Conservation (phyloP, 164 flowering plant genomes). For the Tetracentron sinense region DNA sequence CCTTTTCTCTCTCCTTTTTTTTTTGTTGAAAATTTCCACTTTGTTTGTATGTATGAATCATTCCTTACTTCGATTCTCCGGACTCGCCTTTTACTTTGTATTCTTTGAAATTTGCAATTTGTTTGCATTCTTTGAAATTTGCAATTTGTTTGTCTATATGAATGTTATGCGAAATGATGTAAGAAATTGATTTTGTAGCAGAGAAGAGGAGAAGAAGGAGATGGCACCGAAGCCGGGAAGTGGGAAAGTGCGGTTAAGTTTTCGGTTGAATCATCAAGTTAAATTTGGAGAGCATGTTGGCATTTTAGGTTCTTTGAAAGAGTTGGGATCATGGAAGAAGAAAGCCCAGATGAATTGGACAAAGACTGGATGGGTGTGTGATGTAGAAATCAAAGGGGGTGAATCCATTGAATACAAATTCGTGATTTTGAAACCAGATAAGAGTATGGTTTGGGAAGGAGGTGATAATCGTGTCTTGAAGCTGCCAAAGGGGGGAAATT, state of each 20-base stretch:
- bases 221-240: conserved; percentile 16
- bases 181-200: not conserved
- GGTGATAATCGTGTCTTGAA: conserved; percentile 64
- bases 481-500: conserved; percentile 50
- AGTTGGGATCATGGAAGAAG: conserved; percentile 88
- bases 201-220: conserved; percentile 24
- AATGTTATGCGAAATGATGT: not conserved
- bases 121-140: no score
- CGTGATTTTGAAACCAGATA: conserved; percentile 43
- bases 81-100: no score
- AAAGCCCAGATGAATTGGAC: conserved; percentile 64
- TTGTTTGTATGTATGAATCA: no score
- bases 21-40: no score
- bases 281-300: conserved; percentile 68
- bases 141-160: no score
- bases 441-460: conserved; percentile 61
- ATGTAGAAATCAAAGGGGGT: conserved; percentile 47
- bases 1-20: not conserved
- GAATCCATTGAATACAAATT: conserved; percentile 69
- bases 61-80: no score
- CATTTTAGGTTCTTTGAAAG: conserved; percentile 64
- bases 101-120: not conserved
- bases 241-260: conserved; percentile 40
- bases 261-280: conserved; percentile 73
- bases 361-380: conserved; percentile 70